Evolutionary conservation across 2,329 filamentous ascomycete genomes (phyloP), one percentile per base, ranked within the genome.

Genomic region (Cordyceps fumosorosea): DNA sequence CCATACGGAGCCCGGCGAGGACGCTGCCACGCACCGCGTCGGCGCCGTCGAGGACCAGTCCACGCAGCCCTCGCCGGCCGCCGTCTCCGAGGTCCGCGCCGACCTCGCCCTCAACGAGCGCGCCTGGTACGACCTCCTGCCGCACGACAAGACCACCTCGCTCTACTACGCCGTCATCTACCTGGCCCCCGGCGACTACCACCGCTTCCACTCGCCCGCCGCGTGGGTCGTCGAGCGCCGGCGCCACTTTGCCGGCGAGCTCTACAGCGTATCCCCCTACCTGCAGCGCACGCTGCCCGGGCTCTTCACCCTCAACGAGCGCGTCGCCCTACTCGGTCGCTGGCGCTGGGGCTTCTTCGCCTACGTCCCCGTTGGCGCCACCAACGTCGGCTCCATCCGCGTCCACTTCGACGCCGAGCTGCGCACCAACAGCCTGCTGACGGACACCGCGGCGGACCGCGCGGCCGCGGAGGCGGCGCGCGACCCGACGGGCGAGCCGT

Each of bases 321-420:
- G 95, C 60, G 91, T 99, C 26, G 95, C 96, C 1, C 84, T 99
- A 0, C 82, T 99, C 1, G 95, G 95, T 20, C 85, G 92, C 63
- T 99, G 95, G 95, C 89, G 93, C 62, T 96, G 91, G 84, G 95
- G 95, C 20, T 98, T 99, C 83, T 99, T 99, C 81, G 90, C 88
- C 67, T 97, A 92, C 77, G 93, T 91, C 0, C 93, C 96, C 16
- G 95, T 99, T 40, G 95, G 95, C 65, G 95, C 95, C 8, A 99
- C 95, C 24, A 99, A 99, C 70, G 95, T 99, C 51, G 95, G 95
- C 62, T 96, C 90, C 64, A 98, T 99, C 77, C 90, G 91, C 72
- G 85, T 99, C 79, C 97, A 99, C 78, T 99, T 99, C 74, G 96
- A 99, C 76, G 82, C 88, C 64, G 95, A 99, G 76, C 81, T 99